Conservation (phyloP, 2,329 filamentous ascomycete species). For the Penicillium sp. region DNA sequence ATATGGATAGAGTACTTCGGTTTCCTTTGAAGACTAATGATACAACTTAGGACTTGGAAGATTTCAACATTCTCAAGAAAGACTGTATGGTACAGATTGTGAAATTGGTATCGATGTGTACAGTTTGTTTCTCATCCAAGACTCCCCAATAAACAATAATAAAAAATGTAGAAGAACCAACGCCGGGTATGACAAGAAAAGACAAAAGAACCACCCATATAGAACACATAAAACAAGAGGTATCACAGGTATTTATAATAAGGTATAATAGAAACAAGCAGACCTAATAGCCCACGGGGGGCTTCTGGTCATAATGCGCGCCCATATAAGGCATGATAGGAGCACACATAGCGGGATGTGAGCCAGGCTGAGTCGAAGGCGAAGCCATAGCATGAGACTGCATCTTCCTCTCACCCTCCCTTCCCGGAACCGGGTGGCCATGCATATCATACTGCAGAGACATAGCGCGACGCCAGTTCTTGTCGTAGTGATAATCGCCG, state of each 20-base stretch:
- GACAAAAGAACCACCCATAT: slow-evolving; percentile 17
- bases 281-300: slow-evolving; percentile 26
- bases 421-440: slow-evolving; percentile 8
- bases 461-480: slow-evolving; percentile 32
- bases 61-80: no score
- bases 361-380: slow-evolving; percentile 24
- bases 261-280: slow-evolving; percentile 4
- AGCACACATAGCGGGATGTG: slow-evolving; percentile 31
- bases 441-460: slow-evolving; percentile 30
- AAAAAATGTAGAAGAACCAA: slow-evolving; percentile 11
- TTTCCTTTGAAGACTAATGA: no score
- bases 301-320: slow-evolving; percentile 22
- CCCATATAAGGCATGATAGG: slow-evolving; percentile 31
- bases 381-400: slow-evolving; percentile 15
- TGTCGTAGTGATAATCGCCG: slow-evolving; percentile 22
- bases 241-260: slow-evolving; percentile 12
- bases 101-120: slow-evolving; percentile 14
- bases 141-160: slow-evolving; percentile 4
- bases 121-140: slow-evolving; percentile 9
- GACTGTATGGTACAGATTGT: neutral
- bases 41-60: no score
- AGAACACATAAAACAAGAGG: slow-evolving; percentile 11
- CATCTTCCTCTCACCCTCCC: slow-evolving; percentile 13
- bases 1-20: no score
- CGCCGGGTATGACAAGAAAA: slow-evolving; percentile 21